phyloP scores from a whole-genome alignment of 805 yeast species.

The Cyberlindnera japonica region DNA sequence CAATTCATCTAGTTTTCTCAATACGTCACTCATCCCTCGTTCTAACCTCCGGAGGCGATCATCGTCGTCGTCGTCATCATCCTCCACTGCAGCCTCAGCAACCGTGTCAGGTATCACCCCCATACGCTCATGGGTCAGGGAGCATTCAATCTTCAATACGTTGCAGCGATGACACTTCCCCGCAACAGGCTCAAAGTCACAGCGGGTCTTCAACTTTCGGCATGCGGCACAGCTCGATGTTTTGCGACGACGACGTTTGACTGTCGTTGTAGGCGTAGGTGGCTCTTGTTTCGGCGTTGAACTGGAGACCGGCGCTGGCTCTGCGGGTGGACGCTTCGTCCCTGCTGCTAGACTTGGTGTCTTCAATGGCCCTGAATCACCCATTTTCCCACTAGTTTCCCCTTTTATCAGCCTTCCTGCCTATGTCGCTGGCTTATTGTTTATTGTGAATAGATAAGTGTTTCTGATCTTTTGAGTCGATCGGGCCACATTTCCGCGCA shows the following conservation, averaged over 20 bases:
- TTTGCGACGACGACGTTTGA: constrained; percentile 32
- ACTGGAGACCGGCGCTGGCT: too few species aligned
- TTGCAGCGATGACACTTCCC: constrained; percentile 51
- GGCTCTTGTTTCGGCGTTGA: too few species aligned
- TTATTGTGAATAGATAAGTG: too few species aligned
- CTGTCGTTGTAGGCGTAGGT: too few species aligned
- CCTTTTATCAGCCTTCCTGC: too few species aligned
- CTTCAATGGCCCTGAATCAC: too few species aligned
- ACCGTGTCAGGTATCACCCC: constrained; percentile 24
- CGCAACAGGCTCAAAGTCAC: constrained; percentile 43
- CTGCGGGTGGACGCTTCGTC: too few species aligned
- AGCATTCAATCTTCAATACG: constrained; percentile 45
- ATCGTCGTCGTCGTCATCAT: constrained; percentile 5
- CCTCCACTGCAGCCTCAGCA: constrained; percentile 8
- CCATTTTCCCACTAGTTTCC: too few species aligned
- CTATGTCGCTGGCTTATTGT: too few species aligned
- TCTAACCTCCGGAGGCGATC: constrained; percentile 13
- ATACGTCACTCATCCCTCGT: constrained; percentile 23
- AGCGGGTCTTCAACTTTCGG: constrained; percentile 53
- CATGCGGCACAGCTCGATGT: constrained; percentile 48
- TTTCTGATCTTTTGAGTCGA: too few species aligned
- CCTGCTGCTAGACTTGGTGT: too few species aligned
- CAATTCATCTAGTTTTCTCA: constrained; percentile 24
- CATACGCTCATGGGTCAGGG: constrained; percentile 35
- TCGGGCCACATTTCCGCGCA: background rate